A percentile compares a stretch with the other conserved stretches of the same genome.
Evolutionary conservation across 1,284 basidiomycete species (phyloP).

Genomic region (Ganoderma leucocontextum): DNA sequence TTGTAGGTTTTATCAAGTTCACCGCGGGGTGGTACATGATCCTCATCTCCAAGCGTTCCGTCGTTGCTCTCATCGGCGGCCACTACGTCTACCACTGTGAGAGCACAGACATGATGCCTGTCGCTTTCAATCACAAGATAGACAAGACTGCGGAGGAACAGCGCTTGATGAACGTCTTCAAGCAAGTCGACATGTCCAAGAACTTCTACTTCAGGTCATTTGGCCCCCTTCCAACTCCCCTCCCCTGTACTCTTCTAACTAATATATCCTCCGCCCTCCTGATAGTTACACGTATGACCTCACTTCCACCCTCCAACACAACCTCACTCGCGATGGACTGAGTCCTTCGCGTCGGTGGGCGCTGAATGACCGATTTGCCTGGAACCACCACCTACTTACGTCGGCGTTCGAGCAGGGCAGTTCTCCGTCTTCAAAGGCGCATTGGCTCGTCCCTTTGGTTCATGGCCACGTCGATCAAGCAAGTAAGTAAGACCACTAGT

Average conservation of each 20-base stretch:
- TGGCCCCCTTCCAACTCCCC: background rate
- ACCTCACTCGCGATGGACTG: slow-evolving; percentile 68
- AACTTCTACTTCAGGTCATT: slow-evolving; percentile 98
- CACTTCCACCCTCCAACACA: slow-evolving; percentile 94
- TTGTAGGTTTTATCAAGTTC: slow-evolving; percentile 85
- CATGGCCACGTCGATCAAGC: slow-evolving; percentile 99
- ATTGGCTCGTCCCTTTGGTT: slow-evolving; percentile 93
- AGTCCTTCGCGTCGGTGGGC: slow-evolving; percentile 54
- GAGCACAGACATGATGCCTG: slow-evolving; percentile 85
- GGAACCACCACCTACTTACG: slow-evolving; percentile 94
- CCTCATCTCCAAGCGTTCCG: slow-evolving; percentile 88
- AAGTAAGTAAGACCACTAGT: slow-evolving; percentile 64
- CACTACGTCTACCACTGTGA: slow-evolving; percentile 99
- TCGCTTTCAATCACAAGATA: slow-evolving; percentile 77
- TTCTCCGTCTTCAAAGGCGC: slow-evolving; percentile 53
- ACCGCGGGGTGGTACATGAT: slow-evolving; percentile 95
- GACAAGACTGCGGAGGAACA: slow-evolving; percentile 88
- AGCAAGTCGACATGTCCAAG: slow-evolving; percentile 97
- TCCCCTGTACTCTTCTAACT: background rate
- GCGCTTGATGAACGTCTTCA: slow-evolving; percentile 91
- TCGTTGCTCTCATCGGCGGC: slow-evolving; percentile 94
- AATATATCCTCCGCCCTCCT: background rate
- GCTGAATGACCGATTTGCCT: slow-evolving; percentile 93
- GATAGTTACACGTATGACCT: slow-evolving; percentile 94
- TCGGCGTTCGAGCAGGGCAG: slow-evolving; percentile 58